Percentiles rank a stretch among this genome's conserved stretches.
These are phyloP conservation scores for Ilex aquifolium DNA, from an alignment of 257 asterid species.

Conservation along the genomic window DNA sequence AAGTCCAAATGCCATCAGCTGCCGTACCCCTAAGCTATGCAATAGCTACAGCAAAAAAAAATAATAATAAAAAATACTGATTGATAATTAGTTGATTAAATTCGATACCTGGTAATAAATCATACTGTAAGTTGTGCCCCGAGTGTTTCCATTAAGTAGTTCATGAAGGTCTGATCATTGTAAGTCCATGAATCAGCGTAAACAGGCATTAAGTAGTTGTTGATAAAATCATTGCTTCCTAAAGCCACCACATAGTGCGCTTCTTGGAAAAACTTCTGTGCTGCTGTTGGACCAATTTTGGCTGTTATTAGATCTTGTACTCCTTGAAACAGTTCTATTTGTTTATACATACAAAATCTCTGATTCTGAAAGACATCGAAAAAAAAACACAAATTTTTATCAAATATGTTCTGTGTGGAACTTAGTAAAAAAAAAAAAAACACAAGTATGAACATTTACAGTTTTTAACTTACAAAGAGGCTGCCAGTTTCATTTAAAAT, in stretches of 20 bases:
- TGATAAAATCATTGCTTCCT: conserved; percentile 91
- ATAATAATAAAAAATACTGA: background rate
- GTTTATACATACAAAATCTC: conserved; percentile 60
- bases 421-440: too few relatives aligned
- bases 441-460: too few relatives aligned
- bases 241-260: conserved; percentile 73
- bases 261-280: conserved; percentile 50
- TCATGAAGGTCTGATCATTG: conserved; percentile 48
- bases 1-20: conserved; percentile 74
- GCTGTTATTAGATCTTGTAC: conserved; percentile 51
- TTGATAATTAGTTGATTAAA: too few relatives aligned
- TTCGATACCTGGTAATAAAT: too few relatives aligned
- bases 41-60: conserved; percentile 27
- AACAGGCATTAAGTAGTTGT: conserved; percentile 89
- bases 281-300: conserved; percentile 42
- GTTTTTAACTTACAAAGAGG: conserved; percentile 43
- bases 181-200: conserved; percentile 68
- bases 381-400: too few relatives aligned
- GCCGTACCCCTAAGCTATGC: conserved; percentile 66
- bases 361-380: conserved; percentile 40
- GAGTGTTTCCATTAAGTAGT: conserved; percentile 54
- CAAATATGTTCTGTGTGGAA: too few relatives aligned
- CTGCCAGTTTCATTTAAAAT: conserved; percentile 80
- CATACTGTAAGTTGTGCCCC: conserved; percentile 51
- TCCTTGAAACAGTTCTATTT: conserved; percentile 76